Conservation (phyloP, 768 basidiomycete genomes). For the Gymnopilus dilepis region DNA sequence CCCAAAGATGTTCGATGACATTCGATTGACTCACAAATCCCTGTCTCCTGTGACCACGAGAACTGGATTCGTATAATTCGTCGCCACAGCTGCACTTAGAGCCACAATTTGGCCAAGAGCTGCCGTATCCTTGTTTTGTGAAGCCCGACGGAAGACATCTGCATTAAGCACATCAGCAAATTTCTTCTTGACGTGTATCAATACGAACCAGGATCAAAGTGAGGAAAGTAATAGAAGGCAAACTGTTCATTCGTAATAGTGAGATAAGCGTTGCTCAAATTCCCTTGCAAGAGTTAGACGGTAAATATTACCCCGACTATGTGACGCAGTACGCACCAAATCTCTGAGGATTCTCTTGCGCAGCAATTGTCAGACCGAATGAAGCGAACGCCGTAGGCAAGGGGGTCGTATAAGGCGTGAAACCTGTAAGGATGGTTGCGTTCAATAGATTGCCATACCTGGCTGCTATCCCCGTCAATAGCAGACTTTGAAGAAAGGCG, state of each 20-base stretch:
- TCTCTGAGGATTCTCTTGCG: slow-evolving; percentile 17
- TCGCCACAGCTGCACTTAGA: slow-evolving; percentile 13
- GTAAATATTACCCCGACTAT: not conserved
- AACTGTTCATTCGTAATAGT: slow-evolving; percentile 23
- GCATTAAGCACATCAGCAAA: not conserved
- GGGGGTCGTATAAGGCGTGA: slow-evolving; percentile 15
- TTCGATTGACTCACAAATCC: slow-evolving; percentile 26
- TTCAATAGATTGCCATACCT: slow-evolving; percentile 24
- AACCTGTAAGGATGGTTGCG: slow-evolving; percentile 30
- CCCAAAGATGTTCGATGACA: too few species aligned
- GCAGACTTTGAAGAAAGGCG: slow-evolving; percentile 12
- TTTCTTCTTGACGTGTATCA: not conserved
- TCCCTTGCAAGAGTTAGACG: slow-evolving; percentile 6
- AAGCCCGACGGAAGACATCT: slow-evolving; percentile 12
- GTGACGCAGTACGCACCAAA: slow-evolving; percentile 19
- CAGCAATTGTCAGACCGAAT: slow-evolving; percentile 25
- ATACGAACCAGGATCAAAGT: slow-evolving; percentile 24
- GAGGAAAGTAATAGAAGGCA: slow-evolving; percentile 27
- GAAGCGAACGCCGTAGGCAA: slow-evolving; percentile 17
- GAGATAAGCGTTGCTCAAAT: slow-evolving; percentile 23
- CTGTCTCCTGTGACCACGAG: slow-evolving; percentile 30
- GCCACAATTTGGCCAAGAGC: slow-evolving; percentile 30
- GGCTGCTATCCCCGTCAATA: slow-evolving; percentile 21
- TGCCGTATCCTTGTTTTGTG: slow-evolving; percentile 20
- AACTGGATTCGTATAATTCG: slow-evolving; percentile 24